Evolutionary conservation across 169 alveolate genomes (phyloP).

Genomic region (Plasmodium inui): DNA sequence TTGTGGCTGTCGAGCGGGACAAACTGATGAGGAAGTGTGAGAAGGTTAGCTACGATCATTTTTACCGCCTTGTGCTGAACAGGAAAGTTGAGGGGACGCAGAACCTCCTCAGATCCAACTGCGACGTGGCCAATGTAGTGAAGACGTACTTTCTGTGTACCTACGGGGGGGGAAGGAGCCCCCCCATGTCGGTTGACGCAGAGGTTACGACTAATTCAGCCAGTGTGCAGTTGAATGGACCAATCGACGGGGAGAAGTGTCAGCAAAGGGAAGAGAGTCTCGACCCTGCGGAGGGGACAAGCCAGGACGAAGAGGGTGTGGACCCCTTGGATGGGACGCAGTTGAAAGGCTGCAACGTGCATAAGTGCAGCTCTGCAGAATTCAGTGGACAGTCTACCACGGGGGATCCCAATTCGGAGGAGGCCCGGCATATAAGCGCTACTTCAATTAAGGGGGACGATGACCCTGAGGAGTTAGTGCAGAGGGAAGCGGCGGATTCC

Average conservation of each 20-base stretch:
- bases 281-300: no score
- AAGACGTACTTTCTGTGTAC: constrained; percentile 72
- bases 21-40: constrained; percentile 15
- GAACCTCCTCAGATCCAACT: constrained; percentile 77
- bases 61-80: constrained; percentile 13
- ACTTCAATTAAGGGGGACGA: neutral
- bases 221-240: neutral
- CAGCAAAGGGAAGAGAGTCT: neutral
- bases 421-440: neutral
- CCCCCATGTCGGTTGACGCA: neutral
- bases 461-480: neutral
- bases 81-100: constrained; percentile 69
- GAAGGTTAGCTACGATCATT: constrained; percentile 54
- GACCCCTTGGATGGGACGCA: no score
- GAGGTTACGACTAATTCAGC: neutral
- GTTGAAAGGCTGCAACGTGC: neutral
- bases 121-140: constrained; percentile 77
- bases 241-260: neutral
- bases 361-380: neutral
- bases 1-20: constrained; percentile 16
- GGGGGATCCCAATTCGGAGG: neutral
- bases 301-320: no score
- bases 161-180: constrained; percentile 46
- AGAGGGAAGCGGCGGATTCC: neutral
- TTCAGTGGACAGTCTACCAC: neutral